A percentile compares a stretch with the other conserved stretches of the same genome.
These are phyloP conservation scores for Dalechampia spathulata DNA, from an alignment of 441 rosid species.

Conservation along the genomic window DNA sequence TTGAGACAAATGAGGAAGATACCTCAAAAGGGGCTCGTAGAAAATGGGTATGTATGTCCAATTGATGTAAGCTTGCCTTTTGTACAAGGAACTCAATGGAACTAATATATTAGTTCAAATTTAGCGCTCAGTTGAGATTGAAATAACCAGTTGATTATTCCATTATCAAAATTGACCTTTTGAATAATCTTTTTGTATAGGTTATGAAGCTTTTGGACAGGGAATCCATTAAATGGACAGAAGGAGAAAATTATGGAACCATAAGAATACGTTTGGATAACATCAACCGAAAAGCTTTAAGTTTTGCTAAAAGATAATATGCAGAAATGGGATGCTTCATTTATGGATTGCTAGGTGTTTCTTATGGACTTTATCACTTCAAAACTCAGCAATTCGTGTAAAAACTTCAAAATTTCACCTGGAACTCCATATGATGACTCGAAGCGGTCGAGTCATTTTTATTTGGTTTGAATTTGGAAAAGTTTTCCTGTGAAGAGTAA, in stretches of 20 bases:
- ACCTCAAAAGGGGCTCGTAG: constrained; percentile 36
- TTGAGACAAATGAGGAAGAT: constrained; percentile 34
- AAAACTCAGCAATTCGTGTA: too few relatives aligned
- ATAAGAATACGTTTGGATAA: constrained; percentile 33
- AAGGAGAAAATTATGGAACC: constrained; percentile 32
- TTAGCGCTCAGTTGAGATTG: not conserved
- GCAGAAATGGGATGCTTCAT: not conserved
- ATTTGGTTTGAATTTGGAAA: too few relatives aligned
- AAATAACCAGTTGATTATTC: too few relatives aligned
- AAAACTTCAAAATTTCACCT: too few relatives aligned
- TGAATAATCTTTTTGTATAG: constrained; percentile 24
- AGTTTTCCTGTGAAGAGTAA: too few relatives aligned
- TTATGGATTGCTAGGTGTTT: too few relatives aligned
- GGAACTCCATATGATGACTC: too few relatives aligned
- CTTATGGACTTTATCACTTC: too few relatives aligned
- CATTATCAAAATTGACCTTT: too few relatives aligned
- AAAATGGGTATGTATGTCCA: constrained; percentile 29
- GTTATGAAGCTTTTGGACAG: constrained; percentile 39
- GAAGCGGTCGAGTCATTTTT: too few relatives aligned
- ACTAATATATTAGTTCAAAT: not conserved
- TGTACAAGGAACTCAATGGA: not conserved
- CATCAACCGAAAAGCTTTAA: constrained; percentile 36
- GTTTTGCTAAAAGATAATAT: constrained; percentile 33
- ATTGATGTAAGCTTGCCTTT: not conserved
- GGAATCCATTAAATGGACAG: constrained; percentile 44